Conservation (phyloP, 352 stramenopile species). For the Phytophthora vignae region DNA sequence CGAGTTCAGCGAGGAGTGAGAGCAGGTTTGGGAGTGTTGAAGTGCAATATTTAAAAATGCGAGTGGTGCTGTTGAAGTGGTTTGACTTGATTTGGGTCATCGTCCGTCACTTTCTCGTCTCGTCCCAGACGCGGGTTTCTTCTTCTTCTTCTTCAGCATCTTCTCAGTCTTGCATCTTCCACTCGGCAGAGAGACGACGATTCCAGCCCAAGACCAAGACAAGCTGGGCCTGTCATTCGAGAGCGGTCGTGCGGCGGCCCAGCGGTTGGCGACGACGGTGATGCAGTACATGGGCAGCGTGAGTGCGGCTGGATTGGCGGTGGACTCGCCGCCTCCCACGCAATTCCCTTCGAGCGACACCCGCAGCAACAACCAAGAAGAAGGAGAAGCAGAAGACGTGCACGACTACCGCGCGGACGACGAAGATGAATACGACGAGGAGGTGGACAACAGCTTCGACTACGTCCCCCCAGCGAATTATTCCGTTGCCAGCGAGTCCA, state of each 20-base stretch:
- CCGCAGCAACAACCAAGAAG: neutral
- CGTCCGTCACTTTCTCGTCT: slow-evolving; percentile 22
- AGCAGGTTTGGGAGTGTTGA: slow-evolving; percentile 4
- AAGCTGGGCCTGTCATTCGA: slow-evolving; percentile 12
- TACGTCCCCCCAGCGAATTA: neutral
- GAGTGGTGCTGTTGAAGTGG: slow-evolving; percentile 2
- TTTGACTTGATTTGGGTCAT: slow-evolving; percentile 11
- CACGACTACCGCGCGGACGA: slow-evolving; percentile 27
- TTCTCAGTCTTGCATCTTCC: slow-evolving; percentile 4
- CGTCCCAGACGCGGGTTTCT: slow-evolving; percentile 7
- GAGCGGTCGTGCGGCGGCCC: slow-evolving; percentile 1
- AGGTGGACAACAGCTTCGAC: slow-evolving; percentile 23
- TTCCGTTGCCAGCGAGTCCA: neutral
- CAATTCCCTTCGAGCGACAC: neutral
- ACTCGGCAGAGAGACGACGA: slow-evolving; percentile 17
- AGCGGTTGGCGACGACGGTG: slow-evolving; percentile 16
- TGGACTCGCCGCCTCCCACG: slow-evolving; percentile 6
- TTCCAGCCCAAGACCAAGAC: slow-evolving; percentile 8
- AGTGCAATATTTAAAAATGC: slow-evolving; percentile 39
- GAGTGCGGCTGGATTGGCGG: slow-evolving; percentile 27
- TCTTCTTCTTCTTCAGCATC: neutral
- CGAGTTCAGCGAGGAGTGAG: slow-evolving; percentile 91
- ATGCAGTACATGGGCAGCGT: slow-evolving; percentile 24
- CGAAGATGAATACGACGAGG: slow-evolving; percentile 16
- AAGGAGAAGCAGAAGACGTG: slow-evolving; percentile 17